Evolutionary conservation across 805 yeast genomes (phyloP), one percentile per base, ranked within the genome.

Genomic region (Ogataea dorogensis): DNA sequence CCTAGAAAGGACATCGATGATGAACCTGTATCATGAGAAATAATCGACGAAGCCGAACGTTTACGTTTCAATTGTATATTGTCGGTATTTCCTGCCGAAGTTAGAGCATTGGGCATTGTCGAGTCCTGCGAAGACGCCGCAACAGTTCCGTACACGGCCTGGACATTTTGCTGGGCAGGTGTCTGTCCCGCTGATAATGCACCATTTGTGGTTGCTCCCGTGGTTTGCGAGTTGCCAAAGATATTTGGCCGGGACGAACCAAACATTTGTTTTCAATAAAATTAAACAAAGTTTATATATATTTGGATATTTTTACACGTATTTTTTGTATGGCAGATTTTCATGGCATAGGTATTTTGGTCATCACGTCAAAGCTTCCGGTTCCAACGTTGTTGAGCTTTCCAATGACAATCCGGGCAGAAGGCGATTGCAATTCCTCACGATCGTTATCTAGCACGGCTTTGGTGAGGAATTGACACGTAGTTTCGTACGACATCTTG

Each of bases 401-500:
- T 63, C 99, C 99, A 58, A 89, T 60, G 27, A 93, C 98, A 49
- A 93, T 78, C 53, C 94, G 75, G 16, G 98, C 95, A 26, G 95
- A 84, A 12, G 99, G 99, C 43, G 88, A 78, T 49, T 86, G 87
- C 53, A 93, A 68, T 45, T 79, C 80, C 65, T 93, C 99, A 52
- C 81, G 71, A 46, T 86, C 96, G 42, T 91, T 86, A 50, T 91
- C 93, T 58, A 93, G 70, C 31, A 93, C 98, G 6, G 98, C 96
- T 70, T 88, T 87, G 34, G 97, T 93, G 61, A 93, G 73, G 73
- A 93, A 93, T 65, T 86, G 95, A 70, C 96, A 88, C 1, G 99
- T 93, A 28, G 98, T 93, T 68, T 93, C 99, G 64, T 88, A 93
- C 38, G 96, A 87, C 99, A 93, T 93, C 71, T 93, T 93, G 89